phyloP scores from a whole-genome alignment of 1,284 basidiomycete genomes.

The Cerrena zonata region DNA sequence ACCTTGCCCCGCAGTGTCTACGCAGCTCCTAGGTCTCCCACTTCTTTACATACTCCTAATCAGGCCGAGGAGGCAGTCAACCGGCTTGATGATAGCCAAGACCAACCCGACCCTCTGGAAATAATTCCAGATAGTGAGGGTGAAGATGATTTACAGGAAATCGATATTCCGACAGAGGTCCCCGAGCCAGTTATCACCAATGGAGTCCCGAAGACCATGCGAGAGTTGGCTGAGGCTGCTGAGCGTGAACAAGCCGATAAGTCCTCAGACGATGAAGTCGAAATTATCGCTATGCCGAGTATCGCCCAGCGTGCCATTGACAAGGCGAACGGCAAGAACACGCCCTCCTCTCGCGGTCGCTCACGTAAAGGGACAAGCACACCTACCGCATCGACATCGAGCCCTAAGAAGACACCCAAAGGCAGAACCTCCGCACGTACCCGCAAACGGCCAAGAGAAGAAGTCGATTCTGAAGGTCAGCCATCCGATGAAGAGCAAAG shows the following conservation, averaged over 20 bases:
- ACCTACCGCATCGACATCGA: not conserved
- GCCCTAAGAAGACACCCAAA: not conserved
- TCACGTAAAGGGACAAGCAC: constrained; percentile 1
- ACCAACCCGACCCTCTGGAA: constrained; percentile 1
- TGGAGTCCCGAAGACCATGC: constrained; percentile 54
- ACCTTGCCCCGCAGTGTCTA: constrained; percentile 58
- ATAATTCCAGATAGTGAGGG: constrained; percentile 20
- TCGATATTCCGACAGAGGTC: constrained; percentile 13
- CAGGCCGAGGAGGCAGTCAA: constrained; percentile 11
- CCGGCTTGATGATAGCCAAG: constrained; percentile 1
- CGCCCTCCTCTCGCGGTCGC: not conserved
- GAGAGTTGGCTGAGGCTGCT: constrained; percentile 53
- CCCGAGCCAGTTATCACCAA: constrained; percentile 7
- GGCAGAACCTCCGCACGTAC: too few relatives aligned
- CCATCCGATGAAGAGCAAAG: not conserved
- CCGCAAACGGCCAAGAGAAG: constrained; percentile 21
- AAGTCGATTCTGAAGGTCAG: constrained; percentile 20
- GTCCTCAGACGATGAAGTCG: constrained; percentile 5
- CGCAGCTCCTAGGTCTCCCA: constrained; percentile 21
- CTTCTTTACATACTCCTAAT: constrained; percentile 1
- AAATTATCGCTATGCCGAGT: constrained; percentile 5
- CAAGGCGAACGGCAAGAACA: not conserved
- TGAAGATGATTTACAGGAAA: constrained; percentile 32
- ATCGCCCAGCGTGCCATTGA: not conserved
- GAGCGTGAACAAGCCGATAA: constrained; percentile 15